These are phyloP conservation scores for Dissoconium aciculare DNA, from an alignment of 2,329 filamentous ascomycete genomes.

Conservation along the genomic window DNA sequence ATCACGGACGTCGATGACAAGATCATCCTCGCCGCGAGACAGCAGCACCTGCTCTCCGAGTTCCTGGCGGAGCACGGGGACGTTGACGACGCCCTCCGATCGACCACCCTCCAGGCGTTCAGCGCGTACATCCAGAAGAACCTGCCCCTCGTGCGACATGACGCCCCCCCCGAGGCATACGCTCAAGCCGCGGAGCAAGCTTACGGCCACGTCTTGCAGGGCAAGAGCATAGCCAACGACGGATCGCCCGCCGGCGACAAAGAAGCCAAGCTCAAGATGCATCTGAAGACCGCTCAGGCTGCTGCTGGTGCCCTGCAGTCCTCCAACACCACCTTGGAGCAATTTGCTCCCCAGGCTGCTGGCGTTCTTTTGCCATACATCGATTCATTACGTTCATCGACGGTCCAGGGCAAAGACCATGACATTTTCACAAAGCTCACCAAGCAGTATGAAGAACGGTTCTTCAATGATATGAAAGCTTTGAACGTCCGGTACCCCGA, in stretches of 20 bases:
- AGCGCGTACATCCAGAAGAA: conserved; percentile 53
- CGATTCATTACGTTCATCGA: conserved; percentile 45
- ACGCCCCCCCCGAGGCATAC: conserved; percentile 34
- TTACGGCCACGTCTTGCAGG: conserved; percentile 41
- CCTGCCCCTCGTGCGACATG: conserved; percentile 35
- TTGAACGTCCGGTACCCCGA: conserved; percentile 76
- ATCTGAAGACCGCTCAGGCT: conserved; percentile 48
- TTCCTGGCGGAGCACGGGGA: conserved; percentile 42
- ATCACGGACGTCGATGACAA: conserved; percentile 62
- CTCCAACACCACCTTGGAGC: conserved; percentile 18
- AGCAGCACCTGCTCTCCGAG: conserved; percentile 62
- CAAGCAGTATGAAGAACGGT: conserved; percentile 70
- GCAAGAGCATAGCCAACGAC: conserved; percentile 39
- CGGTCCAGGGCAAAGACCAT: conserved; percentile 46
- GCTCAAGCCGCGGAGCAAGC: conserved; percentile 33
- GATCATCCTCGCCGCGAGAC: conserved; percentile 53
- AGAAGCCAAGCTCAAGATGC: conserved; percentile 83
- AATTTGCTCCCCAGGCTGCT: conserved; percentile 44
- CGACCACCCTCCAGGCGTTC: conserved; percentile 38
- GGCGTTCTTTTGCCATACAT: conserved; percentile 71
- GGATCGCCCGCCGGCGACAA: conserved; percentile 49
- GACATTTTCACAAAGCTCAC: conserved; percentile 80
- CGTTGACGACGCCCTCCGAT: conserved; percentile 32
- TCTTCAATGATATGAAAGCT: conserved; percentile 73
- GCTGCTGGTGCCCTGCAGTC: conserved; percentile 37